Evolutionary conservation across 164 flowering plant genomes (phyloP), one percentile per base, ranked within the genome.

Genomic region (Vitis amurensis): DNA sequence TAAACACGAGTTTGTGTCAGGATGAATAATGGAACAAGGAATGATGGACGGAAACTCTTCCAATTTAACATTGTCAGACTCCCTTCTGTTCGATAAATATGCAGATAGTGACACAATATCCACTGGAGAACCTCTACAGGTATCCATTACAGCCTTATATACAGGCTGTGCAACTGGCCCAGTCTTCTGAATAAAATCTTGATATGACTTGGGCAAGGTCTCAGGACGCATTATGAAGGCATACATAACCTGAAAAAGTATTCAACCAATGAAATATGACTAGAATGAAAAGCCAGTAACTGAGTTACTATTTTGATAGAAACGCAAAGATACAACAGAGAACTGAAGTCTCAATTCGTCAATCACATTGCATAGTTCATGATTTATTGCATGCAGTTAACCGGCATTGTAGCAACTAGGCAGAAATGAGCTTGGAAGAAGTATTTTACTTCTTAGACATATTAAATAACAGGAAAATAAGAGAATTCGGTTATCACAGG

Each of bases 171-270:
- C 97, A 78, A 95, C 99, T 74, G 99, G 99, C 64, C 99, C 99
- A 62, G 98, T 92, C 72, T 92, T 95, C 81, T 88, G 94, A 69
- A 95, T 95, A 58, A 95, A 95, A 66, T 95, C 93, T 78, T 82
- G 89, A 80, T 95, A 95, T 65, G 98, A 71, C 84, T 91, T 92
- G 51, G 99, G 99, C 85, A 95, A 84, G 85, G 91, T 95, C 83
- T 95, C 98, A 69, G 99, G 99, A 64, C 90, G 98, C 99, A 95
- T 95, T 14, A 95, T 85, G 75, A 95, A 95, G 59, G 94, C 80
- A 84, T 95, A 95, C 99, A 95, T 95, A 64, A 95, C 92, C 99
- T 95, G 87, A 60, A 74, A 75, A 31, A 29, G 55, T 44, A 12
- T 60, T 29, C 49, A 65, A 31, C 60, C 16, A 70, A 67, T 53